A percentile compares a stretch with the other conserved stretches of the same genome.
These are phyloP conservation scores for Xylariaceae sp. DNA, from an alignment of 2,329 filamentous ascomycete species.

Conservation along the genomic window DNA sequence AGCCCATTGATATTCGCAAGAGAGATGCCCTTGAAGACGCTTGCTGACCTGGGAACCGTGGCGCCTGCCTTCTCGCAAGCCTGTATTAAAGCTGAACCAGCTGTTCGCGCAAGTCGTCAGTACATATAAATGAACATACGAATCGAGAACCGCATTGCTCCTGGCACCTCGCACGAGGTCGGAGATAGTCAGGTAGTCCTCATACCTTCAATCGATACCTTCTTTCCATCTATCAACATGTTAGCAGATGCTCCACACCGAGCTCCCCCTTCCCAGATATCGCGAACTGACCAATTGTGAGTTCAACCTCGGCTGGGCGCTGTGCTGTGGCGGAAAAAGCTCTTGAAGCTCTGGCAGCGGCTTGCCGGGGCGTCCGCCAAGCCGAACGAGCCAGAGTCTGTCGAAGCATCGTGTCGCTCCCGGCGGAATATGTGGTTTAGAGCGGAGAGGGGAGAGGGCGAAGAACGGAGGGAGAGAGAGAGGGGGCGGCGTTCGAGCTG, in stretches of 20 bases:
- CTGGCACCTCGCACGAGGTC: background rate
- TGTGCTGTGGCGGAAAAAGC: constrained; percentile 75
- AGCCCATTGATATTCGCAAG: background rate
- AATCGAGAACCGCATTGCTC: background rate
- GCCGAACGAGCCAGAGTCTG: constrained; percentile 63
- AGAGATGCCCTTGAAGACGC: constrained; percentile 25
- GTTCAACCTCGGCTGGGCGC: constrained; percentile 86
- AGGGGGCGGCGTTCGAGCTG: constrained; percentile 3
- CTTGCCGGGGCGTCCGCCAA: constrained; percentile 57
- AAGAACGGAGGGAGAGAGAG: constrained; percentile 11
- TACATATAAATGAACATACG: background rate
- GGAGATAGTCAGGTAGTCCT: constrained; percentile 8
- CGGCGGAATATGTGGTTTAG: constrained; percentile 42
- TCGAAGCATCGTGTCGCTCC: constrained; percentile 63
- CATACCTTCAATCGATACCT: constrained; percentile 93
- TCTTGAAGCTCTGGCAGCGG: constrained; percentile 57
- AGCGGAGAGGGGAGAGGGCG: constrained; percentile 33
- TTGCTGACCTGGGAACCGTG: constrained; percentile 71
- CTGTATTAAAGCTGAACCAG: constrained; percentile 94
- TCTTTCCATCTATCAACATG: constrained; percentile 75
- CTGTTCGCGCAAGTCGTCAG: constrained; percentile 48
- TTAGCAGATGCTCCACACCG: constrained; percentile 21
- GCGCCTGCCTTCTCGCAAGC: constrained; percentile 96
- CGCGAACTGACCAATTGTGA: constrained; percentile 74
- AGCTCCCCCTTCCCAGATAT: constrained; percentile 16